Percentiles rank a stretch among this genome's conserved stretches.
Conservation (phyloP, 805 yeast genomes). For the Wickerhamomyces bisporus region DNA sequence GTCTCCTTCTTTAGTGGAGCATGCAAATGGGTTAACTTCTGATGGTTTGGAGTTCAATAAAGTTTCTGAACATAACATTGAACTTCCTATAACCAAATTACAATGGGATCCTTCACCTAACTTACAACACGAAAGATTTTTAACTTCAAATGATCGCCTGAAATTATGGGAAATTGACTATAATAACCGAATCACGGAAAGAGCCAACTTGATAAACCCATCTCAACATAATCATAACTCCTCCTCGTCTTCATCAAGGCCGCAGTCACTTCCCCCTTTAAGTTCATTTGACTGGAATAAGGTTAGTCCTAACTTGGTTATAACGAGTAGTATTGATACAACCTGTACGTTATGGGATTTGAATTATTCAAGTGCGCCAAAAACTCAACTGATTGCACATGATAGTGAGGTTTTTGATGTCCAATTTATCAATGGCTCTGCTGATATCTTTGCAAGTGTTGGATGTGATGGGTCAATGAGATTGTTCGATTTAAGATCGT, state of each 20-base stretch:
- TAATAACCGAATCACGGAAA: slow-evolving; percentile 31
- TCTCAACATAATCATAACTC: slow-evolving; percentile 37
- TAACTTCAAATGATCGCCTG: slow-evolving; percentile 69
- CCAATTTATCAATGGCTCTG: slow-evolving; percentile 67
- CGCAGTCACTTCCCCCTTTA: slow-evolving; percentile 64
- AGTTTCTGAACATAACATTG: slow-evolving; percentile 47
- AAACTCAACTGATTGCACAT: slow-evolving; percentile 93
- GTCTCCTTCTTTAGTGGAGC: slow-evolving; percentile 18
- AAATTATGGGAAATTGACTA: slow-evolving; percentile 53
- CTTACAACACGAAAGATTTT: slow-evolving; percentile 38
- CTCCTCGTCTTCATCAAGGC: slow-evolving; percentile 33
- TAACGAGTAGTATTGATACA: slow-evolving; percentile 89
- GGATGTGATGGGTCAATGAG: slow-evolving; percentile 95
- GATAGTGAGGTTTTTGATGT: slow-evolving; percentile 95
- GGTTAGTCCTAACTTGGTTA: slow-evolving; percentile 59
- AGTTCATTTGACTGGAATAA: slow-evolving; percentile 93
- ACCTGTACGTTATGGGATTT: slow-evolving; percentile 97
- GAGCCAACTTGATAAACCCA: slow-evolving; percentile 35
- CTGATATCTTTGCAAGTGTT: slow-evolving; percentile 81
- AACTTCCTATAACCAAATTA: slow-evolving; percentile 65
- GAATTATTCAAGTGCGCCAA: slow-evolving; percentile 56
- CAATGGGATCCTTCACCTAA: slow-evolving; percentile 60
- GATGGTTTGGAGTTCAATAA: slow-evolving; percentile 38
- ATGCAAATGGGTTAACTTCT: slow-evolving; percentile 19
- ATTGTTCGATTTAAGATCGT: slow-evolving; percentile 80